Evolutionary conservation across 1,139 yeast species (phyloP).

Genomic region (Suhomyces kunorum): DNA sequence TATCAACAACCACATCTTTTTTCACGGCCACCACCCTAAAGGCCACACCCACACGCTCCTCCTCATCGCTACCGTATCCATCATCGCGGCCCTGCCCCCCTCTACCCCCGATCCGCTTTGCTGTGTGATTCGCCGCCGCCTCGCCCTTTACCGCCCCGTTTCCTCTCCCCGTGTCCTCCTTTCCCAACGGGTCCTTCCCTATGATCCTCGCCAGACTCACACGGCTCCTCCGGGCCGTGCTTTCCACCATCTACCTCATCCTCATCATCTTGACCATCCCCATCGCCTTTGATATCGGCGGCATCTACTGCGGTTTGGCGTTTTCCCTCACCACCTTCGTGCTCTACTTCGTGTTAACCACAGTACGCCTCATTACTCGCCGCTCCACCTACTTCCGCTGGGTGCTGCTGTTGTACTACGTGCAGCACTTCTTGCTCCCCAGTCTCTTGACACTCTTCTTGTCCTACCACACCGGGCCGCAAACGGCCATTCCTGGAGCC

Average conservation of each 20-base stretch:
- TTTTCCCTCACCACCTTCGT: conserved; percentile 75
- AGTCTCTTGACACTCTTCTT: conserved; percentile 74
- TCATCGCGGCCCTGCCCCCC: not conserved
- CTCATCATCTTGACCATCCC: conserved; percentile 84
- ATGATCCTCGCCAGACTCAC: conserved; percentile 1
- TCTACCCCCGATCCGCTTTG: not conserved
- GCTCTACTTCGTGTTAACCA: conserved; percentile 70
- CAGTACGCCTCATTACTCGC: conserved; percentile 60
- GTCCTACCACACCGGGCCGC: conserved; percentile 50
- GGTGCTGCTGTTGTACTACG: conserved; percentile 66
- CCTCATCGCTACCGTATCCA: too few species aligned
- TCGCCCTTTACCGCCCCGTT: not conserved
- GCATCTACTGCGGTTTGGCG: conserved; percentile 83
- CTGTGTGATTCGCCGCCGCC: not conserved
- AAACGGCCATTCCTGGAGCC: not conserved
- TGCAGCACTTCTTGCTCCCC: conserved; percentile 83
- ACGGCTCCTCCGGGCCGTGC: conserved; percentile 29
- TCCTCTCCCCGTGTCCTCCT: not conserved
- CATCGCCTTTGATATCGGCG: conserved; percentile 93
- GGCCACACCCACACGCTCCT: conserved; percentile 1
- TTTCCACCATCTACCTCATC: conserved; percentile 61
- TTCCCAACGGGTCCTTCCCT: too few species aligned
- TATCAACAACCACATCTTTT: conserved; percentile 3
- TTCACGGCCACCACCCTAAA: not conserved
- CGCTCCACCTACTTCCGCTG: conserved; percentile 50